These are phyloP conservation scores for Phialophora verrucosa DNA, from an alignment of 2,329 filamentous ascomycete species.

Conservation along the genomic window DNA sequence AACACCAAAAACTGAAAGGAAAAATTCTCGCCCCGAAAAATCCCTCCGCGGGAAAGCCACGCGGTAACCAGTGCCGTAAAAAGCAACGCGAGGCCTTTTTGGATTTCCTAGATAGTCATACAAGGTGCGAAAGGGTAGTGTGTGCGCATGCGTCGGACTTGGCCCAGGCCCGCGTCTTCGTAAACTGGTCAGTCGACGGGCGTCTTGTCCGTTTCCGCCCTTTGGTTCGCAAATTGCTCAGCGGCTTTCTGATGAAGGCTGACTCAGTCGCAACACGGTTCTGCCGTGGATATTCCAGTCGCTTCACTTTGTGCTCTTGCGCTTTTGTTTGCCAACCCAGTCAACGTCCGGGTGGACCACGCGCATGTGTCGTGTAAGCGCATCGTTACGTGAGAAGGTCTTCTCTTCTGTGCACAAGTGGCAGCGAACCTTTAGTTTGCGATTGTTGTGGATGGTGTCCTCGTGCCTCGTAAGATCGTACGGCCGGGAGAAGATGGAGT, in stretches of 20 bases:
- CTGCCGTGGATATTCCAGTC: constrained; percentile 3
- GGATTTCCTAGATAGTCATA: neutral
- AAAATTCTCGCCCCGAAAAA: constrained; percentile 19
- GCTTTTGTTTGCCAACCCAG: constrained; percentile 68
- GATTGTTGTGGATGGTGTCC: constrained; percentile 93
- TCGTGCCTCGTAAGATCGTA: constrained; percentile 97
- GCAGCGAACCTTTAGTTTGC: constrained; percentile 93
- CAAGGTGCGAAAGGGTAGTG: constrained; percentile 2
- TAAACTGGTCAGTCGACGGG: neutral
- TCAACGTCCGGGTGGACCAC: constrained; percentile 91
- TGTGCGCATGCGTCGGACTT: neutral
- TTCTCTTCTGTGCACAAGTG: constrained; percentile 94
- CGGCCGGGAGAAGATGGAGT: constrained; percentile 89
- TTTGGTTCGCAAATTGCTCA: neutral
- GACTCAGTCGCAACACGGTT: constrained; percentile 13
- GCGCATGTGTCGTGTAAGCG: constrained; percentile 89
- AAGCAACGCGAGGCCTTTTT: constrained; percentile 13
- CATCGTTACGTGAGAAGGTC: constrained; percentile 94
- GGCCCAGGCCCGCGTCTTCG: neutral
- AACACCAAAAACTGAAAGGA: constrained; percentile 4
- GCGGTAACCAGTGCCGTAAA: neutral
- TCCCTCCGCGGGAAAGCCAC: constrained; percentile 6
- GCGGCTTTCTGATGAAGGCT: constrained; percentile 1
- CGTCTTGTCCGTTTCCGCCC: neutral
- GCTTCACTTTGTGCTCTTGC: constrained; percentile 33